Evolutionary conservation across 2,329 filamentous ascomycete species (phyloP), one percentile per base, ranked within the genome.

Genomic region (Colletotrichum sp.): DNA sequence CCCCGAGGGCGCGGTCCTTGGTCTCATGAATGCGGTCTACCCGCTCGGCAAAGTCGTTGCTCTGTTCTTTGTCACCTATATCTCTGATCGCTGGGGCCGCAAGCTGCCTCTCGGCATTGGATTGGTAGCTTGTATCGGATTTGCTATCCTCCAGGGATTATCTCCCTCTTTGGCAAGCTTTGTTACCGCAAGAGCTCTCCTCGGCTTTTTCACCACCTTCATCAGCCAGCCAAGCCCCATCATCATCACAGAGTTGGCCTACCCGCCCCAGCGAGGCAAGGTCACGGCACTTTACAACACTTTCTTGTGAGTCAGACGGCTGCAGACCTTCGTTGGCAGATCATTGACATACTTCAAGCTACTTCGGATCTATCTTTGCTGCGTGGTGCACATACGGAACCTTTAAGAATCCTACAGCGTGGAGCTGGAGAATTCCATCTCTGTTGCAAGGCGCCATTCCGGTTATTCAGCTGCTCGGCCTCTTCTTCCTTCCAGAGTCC

Each of bases 401-500:
- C 0, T 77, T 79, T 13, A 79, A 81, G 4, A 88, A 88, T 22
- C 77, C 81, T 0, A 83, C 78, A 39, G 68, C 76, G 12, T 81
- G 80, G 80, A 76, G 79, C 13, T 82, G 80, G 81, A 65, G 81
- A 0, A 77, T 81, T 8, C 81, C 81, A 0, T 79, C 78, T 2
- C 48, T 78, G 0, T 76, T 83, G 27, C 82, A 83, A 30, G 78
- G 78, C 87, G 8, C 90, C 86, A 70, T 87, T 91, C 78, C 84
- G 2, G n/a, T 76, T 1, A n/a, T 75, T 6, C 71, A 76, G 12
- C 34, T 76, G 5, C 15, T 76, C 7, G 71, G 71, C 2, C 7
- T 66, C 5, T 76, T 48, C n/a, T 75, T 68, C 18, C 58, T 93
- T 1, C 91, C 92, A 0, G 92, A 93, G 79, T 92, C 89, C 3